Evolutionary conservation across 352 stramenopile species (phyloP).

Genomic region (Phytophthora pisi): DNA sequence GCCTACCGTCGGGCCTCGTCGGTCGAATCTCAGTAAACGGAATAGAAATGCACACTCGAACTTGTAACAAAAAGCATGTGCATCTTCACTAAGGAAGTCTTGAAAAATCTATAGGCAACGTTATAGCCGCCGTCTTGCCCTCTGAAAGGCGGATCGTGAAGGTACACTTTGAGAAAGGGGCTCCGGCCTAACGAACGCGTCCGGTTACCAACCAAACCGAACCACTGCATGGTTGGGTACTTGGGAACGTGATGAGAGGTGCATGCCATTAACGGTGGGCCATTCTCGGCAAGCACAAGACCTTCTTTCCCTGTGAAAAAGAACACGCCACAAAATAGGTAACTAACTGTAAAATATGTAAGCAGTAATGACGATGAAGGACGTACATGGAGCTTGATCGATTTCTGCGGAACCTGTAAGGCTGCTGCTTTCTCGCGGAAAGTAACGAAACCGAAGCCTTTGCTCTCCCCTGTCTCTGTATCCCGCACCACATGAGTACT

Average conservation of each 20-base stretch:
- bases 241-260: neutral
- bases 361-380: neutral
- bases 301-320: neutral
- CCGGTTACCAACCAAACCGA: no score
- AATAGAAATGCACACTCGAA: neutral
- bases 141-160: no score
- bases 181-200: no score
- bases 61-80: slow-evolving; percentile 3
- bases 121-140: no score
- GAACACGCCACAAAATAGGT: neutral
- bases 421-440: neutral
- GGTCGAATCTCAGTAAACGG: slow-evolving; percentile 9
- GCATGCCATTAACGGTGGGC: neutral
- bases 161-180: no score
- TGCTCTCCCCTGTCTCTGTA: neutral
- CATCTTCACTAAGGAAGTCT: no score
- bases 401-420: neutral
- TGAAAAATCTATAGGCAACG: no score
- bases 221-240: no score
- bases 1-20: slow-evolving; percentile 49
- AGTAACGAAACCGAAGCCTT: neutral
- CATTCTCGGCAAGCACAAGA: neutral
- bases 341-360: no score
- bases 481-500: neutral
- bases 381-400: neutral